phyloP scores from a whole-genome alignment of 2,329 filamentous ascomycete genomes.

The Fusarium pilosicola region DNA sequence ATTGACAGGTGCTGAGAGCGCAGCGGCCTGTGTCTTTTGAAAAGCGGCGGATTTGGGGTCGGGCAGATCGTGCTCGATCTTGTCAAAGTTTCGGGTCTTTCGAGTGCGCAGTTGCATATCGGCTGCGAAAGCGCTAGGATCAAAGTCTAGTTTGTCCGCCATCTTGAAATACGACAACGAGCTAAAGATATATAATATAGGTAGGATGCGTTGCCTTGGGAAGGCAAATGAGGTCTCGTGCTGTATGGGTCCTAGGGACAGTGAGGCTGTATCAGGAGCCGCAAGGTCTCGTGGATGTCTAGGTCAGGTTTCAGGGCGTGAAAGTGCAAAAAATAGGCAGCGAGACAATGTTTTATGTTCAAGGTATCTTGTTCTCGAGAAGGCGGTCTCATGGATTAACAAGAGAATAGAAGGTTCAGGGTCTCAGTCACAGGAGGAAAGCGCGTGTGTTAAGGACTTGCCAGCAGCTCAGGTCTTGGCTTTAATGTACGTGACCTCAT shows the following conservation, averaged over 20 bases:
- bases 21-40: conserved; percentile 46
- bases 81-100: conserved; percentile 59
- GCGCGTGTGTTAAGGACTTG: not conserved
- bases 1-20: conserved; percentile 45
- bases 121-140: conserved; percentile 45
- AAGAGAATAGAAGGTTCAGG: not conserved
- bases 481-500: conserved; percentile 32
- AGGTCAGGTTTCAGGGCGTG: conserved; percentile 28
- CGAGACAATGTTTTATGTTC: conserved; percentile 22
- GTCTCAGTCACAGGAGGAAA: conserved; percentile 25
- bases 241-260: conserved; percentile 26
- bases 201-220: not conserved
- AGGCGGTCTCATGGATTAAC: not conserved
- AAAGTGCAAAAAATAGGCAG: conserved; percentile 14
- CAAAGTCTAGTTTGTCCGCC: conserved; percentile 37
- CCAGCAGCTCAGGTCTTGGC: not conserved
- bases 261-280: conserved; percentile 34
- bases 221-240: conserved; percentile 30
- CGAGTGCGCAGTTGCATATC: conserved; percentile 63
- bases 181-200: conserved; percentile 15
- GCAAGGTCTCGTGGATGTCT: conserved; percentile 36
- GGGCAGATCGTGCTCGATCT: conserved; percentile 60
- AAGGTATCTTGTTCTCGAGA: not conserved
- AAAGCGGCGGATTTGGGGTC: conserved; percentile 47
- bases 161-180: conserved; percentile 33